Conservation (phyloP, 306 rosid species). For the Vigna reflexopilosa region DNA sequence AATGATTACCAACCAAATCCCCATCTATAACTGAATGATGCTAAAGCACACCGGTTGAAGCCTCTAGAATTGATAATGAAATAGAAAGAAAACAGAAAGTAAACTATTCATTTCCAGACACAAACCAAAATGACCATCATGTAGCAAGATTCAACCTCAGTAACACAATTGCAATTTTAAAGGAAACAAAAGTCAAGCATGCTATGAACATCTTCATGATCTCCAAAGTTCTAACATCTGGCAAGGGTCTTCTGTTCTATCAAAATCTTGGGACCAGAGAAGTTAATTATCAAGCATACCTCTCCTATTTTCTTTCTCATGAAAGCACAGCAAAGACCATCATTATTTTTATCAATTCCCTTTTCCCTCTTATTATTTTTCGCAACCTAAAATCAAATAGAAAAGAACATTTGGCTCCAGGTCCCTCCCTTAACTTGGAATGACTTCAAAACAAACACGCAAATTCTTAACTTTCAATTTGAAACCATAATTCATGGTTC, state of each 20-base stretch:
- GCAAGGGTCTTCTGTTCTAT: background rate
- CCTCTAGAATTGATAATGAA: slow-evolving; percentile 8
- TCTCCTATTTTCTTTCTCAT: background rate
- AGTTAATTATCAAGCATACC: background rate
- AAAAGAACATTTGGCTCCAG: background rate
- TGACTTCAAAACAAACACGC: background rate
- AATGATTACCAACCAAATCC: background rate
- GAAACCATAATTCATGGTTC: background rate
- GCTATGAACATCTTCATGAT: slow-evolving; percentile 3
- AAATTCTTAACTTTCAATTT: background rate
- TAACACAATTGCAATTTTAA: background rate
- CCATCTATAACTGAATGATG: slow-evolving; percentile 1
- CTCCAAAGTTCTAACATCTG: background rate
- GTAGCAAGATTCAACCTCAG: background rate
- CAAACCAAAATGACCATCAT: slow-evolving; percentile 20
- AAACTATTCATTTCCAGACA: background rate
- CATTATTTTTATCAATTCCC: background rate
- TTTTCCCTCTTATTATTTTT: background rate
- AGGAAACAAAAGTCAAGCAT: slow-evolving; percentile 19
- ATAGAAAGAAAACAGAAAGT: slow-evolving; percentile 1
- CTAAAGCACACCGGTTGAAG: slow-evolving; percentile 23
- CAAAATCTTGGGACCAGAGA: background rate
- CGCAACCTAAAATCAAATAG: background rate
- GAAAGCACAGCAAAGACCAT: background rate
- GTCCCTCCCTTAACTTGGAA: background rate